Percentiles rank a stretch among this genome's conserved stretches.
phyloP scores from a whole-genome alignment of 2,329 filamentous ascomycete genomes.

The Arthrocladium fulminans region DNA sequence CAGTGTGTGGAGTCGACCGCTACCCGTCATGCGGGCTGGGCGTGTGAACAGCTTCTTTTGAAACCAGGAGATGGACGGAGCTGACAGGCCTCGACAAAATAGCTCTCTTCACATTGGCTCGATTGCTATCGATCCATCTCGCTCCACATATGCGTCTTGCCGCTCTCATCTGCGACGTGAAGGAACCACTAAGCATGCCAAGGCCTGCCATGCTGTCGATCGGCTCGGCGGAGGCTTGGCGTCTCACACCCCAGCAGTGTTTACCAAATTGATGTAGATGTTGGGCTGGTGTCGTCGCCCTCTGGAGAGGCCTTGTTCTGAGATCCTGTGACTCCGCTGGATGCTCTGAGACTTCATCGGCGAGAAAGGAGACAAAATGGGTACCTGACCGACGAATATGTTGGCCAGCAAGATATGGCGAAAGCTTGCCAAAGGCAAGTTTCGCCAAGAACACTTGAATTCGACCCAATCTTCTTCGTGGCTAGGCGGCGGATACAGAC shows the following conservation, averaged over 20 bases:
- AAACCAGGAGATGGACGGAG: neutral
- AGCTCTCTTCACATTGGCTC: neutral
- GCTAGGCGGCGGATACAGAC: slow-evolving; percentile 2
- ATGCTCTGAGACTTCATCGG: no score
- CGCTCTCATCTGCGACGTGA: no score
- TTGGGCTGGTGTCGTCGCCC: neutral
- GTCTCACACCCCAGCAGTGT: no score
- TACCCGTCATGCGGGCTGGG: no score
- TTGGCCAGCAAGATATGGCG: neutral
- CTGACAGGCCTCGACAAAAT: neutral
- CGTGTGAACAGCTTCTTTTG: no score
- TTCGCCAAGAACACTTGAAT: neutral
- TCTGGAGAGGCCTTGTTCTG: neutral
- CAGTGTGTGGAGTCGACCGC: no score
- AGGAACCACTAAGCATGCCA: neutral
- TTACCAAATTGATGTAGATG: no score
- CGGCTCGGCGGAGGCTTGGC: neutral
- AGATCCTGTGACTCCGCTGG: no score
- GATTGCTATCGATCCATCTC: no score
- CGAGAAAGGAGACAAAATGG: no score
- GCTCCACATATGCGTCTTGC: no score
- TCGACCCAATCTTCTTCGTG: neutral
- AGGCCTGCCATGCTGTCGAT: neutral
- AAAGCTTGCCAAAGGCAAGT: slow-evolving; percentile 1
- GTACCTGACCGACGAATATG: neutral